A percentile compares a stretch with the other conserved stretches of the same genome.
phyloP scores from a whole-genome alignment of 768 basidiomycete genomes.

The Trametes gibbosa region DNA sequence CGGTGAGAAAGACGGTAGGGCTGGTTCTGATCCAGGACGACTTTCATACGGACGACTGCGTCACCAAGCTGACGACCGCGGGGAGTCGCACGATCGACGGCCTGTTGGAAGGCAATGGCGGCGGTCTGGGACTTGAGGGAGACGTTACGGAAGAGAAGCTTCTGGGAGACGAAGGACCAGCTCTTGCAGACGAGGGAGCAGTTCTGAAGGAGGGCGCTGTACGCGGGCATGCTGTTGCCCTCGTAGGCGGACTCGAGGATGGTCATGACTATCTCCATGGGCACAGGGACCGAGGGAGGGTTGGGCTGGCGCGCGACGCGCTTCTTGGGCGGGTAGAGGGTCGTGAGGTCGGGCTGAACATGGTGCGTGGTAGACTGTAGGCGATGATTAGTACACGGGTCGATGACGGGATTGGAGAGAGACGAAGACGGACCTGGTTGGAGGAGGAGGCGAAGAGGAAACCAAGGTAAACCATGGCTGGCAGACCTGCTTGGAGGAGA shows the following conservation, averaged over 20 bases:
- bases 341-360: conserved; percentile 31
- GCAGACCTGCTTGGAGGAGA: neutral
- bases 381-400: neutral
- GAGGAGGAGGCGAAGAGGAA: conserved; percentile 11
- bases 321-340: conserved; percentile 25
- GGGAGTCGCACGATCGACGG: conserved; percentile 45
- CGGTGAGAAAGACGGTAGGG: conserved; percentile 52
- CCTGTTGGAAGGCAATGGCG: conserved; percentile 51
- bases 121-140: conserved; percentile 51
- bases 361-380: conserved; percentile 1
- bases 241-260: conserved; percentile 59
- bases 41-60: conserved; percentile 51
- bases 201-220: conserved; percentile 43
- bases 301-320: conserved; percentile 20
- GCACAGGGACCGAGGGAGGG: conserved; percentile 35
- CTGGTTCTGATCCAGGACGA: conserved; percentile 67
- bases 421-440: neutral
- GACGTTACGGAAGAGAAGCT: conserved; percentile 59
- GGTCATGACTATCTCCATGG: conserved; percentile 60
- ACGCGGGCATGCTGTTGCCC: conserved; percentile 34
- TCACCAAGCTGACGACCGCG: conserved; percentile 52
- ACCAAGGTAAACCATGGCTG: conserved; percentile 18
- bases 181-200: conserved; percentile 65
- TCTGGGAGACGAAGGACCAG: conserved; percentile 66
- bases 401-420: neutral